Conservation (phyloP, 2,329 filamentous ascomycete genomes). For the Tolypocladium sp. region DNA sequence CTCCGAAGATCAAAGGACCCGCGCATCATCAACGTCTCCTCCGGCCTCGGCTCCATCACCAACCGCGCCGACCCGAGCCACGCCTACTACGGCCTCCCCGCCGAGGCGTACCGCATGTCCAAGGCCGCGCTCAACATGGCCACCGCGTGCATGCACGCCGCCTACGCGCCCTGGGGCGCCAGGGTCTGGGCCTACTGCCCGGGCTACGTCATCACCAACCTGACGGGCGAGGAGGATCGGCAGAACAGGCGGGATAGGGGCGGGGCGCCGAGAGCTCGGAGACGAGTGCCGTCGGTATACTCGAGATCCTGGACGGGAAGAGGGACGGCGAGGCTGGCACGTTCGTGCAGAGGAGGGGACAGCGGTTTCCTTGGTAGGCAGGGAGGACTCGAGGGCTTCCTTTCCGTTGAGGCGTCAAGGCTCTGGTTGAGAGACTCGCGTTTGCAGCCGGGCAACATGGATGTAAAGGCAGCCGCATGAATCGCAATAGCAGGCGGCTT, state of each 20-base stretch:
- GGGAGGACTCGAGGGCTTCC: neutral
- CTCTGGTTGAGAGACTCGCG: neutral
- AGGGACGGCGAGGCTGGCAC: conserved; percentile 7
- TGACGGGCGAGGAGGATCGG: conserved; percentile 12
- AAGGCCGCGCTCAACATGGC: conserved; percentile 29
- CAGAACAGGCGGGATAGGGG: neutral
- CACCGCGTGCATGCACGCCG: conserved; percentile 16
- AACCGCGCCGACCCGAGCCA: conserved; percentile 6
- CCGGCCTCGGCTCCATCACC: conserved; percentile 20
- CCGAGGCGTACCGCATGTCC: conserved; percentile 19
- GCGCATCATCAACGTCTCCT: conserved; percentile 23
- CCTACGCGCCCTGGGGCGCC: conserved; percentile 17
- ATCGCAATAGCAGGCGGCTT: too few relatives aligned
- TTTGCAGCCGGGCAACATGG: neutral
- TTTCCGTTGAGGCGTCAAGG: neutral
- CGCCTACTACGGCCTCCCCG: neutral
- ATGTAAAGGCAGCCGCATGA: too few relatives aligned
- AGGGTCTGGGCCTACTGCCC: conserved; percentile 23
- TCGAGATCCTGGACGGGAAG: conserved; percentile 6
- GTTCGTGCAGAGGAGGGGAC: neutral
- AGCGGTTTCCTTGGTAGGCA: neutral
- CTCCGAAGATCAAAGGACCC: conserved; percentile 17
- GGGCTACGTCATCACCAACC: conserved; percentile 21
- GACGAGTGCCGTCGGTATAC: neutral
- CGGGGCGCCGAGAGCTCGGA: neutral